Evolutionary conservation across 2,329 filamentous ascomycete species (phyloP).

Genomic region (Purpureocillium takamizusanense): DNA sequence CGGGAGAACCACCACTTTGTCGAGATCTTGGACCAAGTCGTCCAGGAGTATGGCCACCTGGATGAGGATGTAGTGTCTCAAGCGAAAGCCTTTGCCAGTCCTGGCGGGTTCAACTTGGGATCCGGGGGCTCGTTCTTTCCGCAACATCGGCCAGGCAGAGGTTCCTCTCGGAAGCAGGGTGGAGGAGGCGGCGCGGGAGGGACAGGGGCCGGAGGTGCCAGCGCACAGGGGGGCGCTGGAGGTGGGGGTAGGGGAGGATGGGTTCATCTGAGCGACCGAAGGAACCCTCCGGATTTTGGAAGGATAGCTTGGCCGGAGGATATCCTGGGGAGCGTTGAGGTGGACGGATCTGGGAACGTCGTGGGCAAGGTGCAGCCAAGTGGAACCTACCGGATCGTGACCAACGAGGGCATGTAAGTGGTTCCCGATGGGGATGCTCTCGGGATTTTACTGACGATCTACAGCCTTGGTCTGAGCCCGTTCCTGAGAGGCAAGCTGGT

Average conservation of each 20-base stretch:
- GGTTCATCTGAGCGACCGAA: constrained; percentile 54
- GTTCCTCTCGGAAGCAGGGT: constrained; percentile 22
- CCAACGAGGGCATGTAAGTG: constrained; percentile 59
- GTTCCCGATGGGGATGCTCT: not conserved
- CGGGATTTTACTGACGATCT: not conserved
- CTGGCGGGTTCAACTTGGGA: constrained; percentile 43
- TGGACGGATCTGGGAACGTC: constrained; percentile 47
- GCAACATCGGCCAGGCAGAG: constrained; percentile 25
- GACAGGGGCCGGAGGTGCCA: constrained; percentile 45
- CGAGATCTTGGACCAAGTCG: constrained; percentile 47
- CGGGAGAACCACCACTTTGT: constrained; percentile 50
- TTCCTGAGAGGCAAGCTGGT: constrained; percentile 46
- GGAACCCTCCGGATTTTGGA: constrained; percentile 58
- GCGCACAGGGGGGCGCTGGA: constrained; percentile 52
- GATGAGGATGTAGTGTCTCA: constrained; percentile 48
- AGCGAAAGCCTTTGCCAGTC: constrained; percentile 50
- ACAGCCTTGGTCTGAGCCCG: constrained; percentile 21
- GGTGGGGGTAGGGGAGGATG: constrained; percentile 52
- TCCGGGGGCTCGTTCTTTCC: constrained; percentile 42
- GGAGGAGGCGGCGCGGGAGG: constrained; percentile 31
- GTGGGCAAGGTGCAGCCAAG: constrained; percentile 50
- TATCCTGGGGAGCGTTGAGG: constrained; percentile 59
- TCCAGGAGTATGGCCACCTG: constrained; percentile 43
- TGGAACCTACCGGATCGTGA: constrained; percentile 55
- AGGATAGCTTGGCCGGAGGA: constrained; percentile 62